Conservation (phyloP, 495 filamentous ascomycete genomes). For the Penicillium parvum region DNA sequence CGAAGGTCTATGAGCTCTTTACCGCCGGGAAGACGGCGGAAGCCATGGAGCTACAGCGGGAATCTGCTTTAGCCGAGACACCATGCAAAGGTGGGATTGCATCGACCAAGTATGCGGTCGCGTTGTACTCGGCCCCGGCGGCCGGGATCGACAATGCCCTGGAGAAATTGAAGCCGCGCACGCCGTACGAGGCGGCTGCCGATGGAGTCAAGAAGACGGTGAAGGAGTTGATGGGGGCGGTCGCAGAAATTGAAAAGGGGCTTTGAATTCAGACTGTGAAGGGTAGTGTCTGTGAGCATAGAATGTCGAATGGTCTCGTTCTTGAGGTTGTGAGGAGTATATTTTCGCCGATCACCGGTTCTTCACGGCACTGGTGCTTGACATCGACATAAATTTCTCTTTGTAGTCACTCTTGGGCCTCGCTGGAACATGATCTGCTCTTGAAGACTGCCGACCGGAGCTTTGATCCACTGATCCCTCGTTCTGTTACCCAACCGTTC, state of each 20-base stretch:
- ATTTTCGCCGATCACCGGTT: too few species aligned
- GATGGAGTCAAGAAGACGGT: constrained; percentile 46
- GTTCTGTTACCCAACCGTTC: too few species aligned
- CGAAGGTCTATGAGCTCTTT: constrained; percentile 51
- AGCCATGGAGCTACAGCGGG: constrained; percentile 53
- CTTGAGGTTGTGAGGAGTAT: too few species aligned
- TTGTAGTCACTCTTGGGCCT: too few species aligned
- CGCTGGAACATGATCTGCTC: too few species aligned
- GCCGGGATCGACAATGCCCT: constrained; percentile 55
- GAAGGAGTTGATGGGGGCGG: constrained; percentile 42
- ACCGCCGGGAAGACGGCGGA: constrained; percentile 45
- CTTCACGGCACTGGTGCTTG: too few species aligned
- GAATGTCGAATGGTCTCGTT: too few species aligned
- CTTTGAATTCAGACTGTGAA: too few species aligned
- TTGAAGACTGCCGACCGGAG: constrained; percentile 8
- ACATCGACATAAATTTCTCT: too few species aligned
- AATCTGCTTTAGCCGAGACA: constrained; percentile 49
- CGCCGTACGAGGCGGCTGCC: constrained; percentile 51
- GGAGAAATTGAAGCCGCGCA: constrained; percentile 52
- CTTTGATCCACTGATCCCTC: constrained; percentile 14
- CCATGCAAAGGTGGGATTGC: constrained; percentile 59
- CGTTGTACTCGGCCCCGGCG: constrained; percentile 47
- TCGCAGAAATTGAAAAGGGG: constrained; percentile 44
- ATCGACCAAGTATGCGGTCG: constrained; percentile 60
- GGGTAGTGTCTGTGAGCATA: too few species aligned